Conservation (phyloP, 768 basidiomycete genomes). For the Russula dissimulans region DNA sequence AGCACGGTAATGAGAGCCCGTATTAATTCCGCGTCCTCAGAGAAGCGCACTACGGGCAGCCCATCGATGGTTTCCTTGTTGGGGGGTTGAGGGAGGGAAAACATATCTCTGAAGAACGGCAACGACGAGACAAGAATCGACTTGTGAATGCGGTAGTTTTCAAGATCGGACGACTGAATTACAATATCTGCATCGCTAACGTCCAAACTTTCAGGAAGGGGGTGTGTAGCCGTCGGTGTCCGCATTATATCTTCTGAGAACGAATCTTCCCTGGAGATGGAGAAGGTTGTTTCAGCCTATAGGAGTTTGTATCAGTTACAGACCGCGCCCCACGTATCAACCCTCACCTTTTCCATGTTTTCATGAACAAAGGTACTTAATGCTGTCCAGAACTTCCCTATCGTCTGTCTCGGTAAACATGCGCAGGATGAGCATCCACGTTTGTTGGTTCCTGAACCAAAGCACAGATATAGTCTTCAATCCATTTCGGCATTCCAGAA, state of each 20-base stretch:
- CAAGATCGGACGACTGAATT: conserved; percentile 1
- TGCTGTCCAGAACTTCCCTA: not conserved
- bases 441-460: not conserved
- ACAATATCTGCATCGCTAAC: not conserved
- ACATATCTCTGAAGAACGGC: conserved; percentile 26
- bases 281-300: not conserved
- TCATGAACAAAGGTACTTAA: not conserved
- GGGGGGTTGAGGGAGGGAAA: conserved; percentile 21
- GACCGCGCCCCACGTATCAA: not conserved
- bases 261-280: not conserved
- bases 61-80: not conserved
- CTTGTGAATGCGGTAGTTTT: conserved; percentile 24
- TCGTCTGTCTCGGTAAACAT: not conserved
- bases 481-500: not conserved
- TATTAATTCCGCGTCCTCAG: conserved; percentile 7
- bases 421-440: not conserved
- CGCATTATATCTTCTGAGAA: not conserved
- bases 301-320: not conserved
- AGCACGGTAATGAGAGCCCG: conserved; percentile 6
- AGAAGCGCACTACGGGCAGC: conserved; percentile 12
- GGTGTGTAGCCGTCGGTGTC: too few relatives aligned
- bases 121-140: conserved; percentile 26
- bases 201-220: not conserved
- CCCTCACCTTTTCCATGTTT: not conserved
- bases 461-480: not conserved